A percentile compares a stretch with the other conserved stretches of the same genome.
Evolutionary conservation across 192 early-diverging fungal species (phyloP).

Genomic region (Gryganskiella cystojenkinii): DNA sequence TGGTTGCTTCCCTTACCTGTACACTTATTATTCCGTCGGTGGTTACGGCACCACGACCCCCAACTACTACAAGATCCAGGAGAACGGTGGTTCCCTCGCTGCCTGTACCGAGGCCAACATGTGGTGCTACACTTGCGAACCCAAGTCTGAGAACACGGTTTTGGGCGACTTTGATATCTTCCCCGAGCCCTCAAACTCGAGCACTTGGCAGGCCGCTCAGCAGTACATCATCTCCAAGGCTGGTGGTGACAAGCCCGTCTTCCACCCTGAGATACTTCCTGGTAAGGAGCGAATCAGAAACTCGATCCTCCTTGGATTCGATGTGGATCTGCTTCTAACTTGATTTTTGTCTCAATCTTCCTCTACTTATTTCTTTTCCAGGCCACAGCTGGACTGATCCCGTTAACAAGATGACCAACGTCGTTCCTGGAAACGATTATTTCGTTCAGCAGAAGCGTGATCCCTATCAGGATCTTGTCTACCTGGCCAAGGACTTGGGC

Average conservation of each 20-base stretch:
- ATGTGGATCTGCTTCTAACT: too few relatives aligned
- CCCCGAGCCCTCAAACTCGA: conserved; percentile 49
- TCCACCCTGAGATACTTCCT: conserved; percentile 46
- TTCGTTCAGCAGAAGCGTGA: conserved; percentile 40
- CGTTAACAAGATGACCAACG: conserved; percentile 21
- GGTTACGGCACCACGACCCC: conserved; percentile 50
- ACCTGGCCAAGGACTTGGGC: conserved; percentile 51
- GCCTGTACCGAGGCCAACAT: conserved; percentile 48
- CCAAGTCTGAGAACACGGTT: conserved; percentile 34
- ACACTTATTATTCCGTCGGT: conserved; percentile 49
- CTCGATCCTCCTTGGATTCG: too few relatives aligned
- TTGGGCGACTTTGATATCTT: conserved; percentile 52
- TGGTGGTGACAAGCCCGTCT: conserved; percentile 27
- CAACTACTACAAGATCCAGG: conserved; percentile 52
- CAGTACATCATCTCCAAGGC: conserved; percentile 29
- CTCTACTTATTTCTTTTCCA: background rate
- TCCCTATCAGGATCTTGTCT: conserved; percentile 50
- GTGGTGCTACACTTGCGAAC: conserved; percentile 55
- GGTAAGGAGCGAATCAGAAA: background rate
- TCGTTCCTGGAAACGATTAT: conserved; percentile 45
- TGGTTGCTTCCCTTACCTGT: conserved; percentile 51
- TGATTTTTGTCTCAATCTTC: background rate
- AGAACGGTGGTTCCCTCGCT: conserved; percentile 34
- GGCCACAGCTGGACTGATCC: conserved; percentile 37
- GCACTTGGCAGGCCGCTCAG: conserved; percentile 39